Evolutionary conservation across 2,329 filamentous ascomycete genomes (phyloP), one percentile per base, ranked within the genome.

Genomic region (Acrocalymma vagum): DNA sequence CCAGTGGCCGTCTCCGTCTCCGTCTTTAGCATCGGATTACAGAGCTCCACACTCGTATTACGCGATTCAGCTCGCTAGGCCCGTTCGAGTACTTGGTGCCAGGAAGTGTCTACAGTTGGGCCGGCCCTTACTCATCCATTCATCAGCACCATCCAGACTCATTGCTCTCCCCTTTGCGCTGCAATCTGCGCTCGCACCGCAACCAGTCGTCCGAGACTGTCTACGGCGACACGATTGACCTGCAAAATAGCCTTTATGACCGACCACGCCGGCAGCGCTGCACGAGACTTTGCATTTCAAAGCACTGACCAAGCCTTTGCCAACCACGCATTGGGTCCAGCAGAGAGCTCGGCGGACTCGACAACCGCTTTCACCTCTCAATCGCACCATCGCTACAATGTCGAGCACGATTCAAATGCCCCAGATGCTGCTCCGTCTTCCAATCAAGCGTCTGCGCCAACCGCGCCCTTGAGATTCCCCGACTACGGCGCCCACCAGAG

Each of bases 231-330:
- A 47, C 41, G 18, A 34, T 23, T 38, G 38, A 30, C 29, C 21
- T 38, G 53, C 38, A 41, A 51, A 48, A 32, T 43, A 46, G 49
- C 50, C 51, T 48, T 38, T 43, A 69, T 69, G 65, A 58, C 60
- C 41, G 57, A 63, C 48, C 57, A 50, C 36, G 35, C 55, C 27
- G 44, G 47, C 38, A 53, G 49, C 27, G 52, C 51, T 31, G 45
- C 51, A 22, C 51, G 51, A 51, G 62, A 63, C 41, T 62, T 61
- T 50, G 62, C 42, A 58, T 60, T 62, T 52, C 60, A 53, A 59
- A 62, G 54, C 55, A 58, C 58, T 62, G 64, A 66, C 58, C 63
- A 66, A 58, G 51, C 63, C 38, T 47, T 48, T 23, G 35, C 39
- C 37, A 44, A 45, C 36, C 42, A 36, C n/a, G n/a, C n/a, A 37